Base-by-base conservation (phyloP, 805 yeast genomes). In the Saturnispora besseyi region DNA sequence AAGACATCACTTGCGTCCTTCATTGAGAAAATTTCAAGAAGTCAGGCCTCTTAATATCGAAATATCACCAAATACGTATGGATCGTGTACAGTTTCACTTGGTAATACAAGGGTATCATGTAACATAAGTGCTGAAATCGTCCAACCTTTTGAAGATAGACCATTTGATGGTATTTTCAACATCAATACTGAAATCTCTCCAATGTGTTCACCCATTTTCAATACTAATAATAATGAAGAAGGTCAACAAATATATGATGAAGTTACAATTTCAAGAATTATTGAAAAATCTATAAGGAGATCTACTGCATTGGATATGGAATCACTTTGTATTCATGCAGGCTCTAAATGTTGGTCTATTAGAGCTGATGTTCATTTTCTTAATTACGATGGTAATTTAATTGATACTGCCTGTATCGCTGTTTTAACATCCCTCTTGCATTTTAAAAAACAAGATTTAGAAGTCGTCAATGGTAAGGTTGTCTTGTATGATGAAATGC, bases 131-230 rank as follows among this genome's bases (percentile, higher is more conserved):
- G 84, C 95, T 10, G 82, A 79, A 47, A 81, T 93, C 12, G 74
- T 78, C 4, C 77, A 78, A 51, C 99, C 99, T 0, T 83, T 75
- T 55, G 96, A 88, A 45, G 95, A 90, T 57, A 74, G 96, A 49
- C 97, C 97, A 0, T 91, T 87, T 62, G 99, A 93, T 65, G 99
- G 99, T 1, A 60, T 85, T 3, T 89, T 93, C 62, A 72, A 77
- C 24, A 89, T 93, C 12, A 78, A 84, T 45, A 85, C 96, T 2
- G 98, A 93, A 60, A 79, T 87, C 41, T 78, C 89, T 21, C 87
- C 97, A 13, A 84, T 91, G 88, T 96, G 96, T 1, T 81, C 89
- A 5, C 83, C 95, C 1, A 74, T 79, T 57, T 89, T 88, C 63
- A 41, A 29, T 10, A 41, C 31, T 22, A 13, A n/a, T 2, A 45